These are phyloP conservation scores for Cercophora newfieldiana DNA, from an alignment of 495 filamentous ascomycete genomes.

Conservation along the genomic window DNA sequence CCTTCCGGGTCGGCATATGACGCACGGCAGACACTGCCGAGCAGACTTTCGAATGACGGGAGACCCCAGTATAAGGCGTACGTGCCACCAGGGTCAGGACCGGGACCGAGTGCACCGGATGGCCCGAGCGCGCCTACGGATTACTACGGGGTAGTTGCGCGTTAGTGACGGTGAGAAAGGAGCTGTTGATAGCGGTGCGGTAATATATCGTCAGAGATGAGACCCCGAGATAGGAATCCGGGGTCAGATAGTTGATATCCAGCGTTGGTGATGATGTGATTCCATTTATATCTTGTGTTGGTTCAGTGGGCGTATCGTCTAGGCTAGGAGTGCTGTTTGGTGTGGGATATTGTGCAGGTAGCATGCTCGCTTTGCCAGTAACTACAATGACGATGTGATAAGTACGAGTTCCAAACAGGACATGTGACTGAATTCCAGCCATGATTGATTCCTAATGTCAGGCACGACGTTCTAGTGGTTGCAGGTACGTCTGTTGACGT, in stretches of 20 bases:
- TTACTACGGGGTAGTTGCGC: slow-evolving; percentile 31
- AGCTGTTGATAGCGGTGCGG: no score
- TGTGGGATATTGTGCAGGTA: not conserved
- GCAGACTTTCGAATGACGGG: slow-evolving; percentile 25
- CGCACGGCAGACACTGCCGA: slow-evolving; percentile 42
- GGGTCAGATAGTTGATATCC: no score
- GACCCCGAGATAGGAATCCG: not conserved
- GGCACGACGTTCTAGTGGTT: no score
- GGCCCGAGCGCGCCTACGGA: slow-evolving; percentile 28
- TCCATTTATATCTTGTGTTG: not conserved
- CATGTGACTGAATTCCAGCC: no score
- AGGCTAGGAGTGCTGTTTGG: not conserved
- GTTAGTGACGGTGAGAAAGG: no score
- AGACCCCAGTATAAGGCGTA: slow-evolving; percentile 38
- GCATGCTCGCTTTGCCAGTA: not conserved
- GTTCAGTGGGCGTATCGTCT: not conserved
- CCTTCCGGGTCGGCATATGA: slow-evolving; percentile 43
- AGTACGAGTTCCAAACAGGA: no score
- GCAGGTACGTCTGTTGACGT: no score
- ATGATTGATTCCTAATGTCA: no score
- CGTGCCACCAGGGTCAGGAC: slow-evolving; percentile 28
- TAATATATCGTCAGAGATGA: no score
- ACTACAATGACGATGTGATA: not conserved
- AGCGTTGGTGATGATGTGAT: not conserved
- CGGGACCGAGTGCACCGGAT: slow-evolving; percentile 14